Percentiles rank a stretch among this genome's conserved stretches.
These are phyloP conservation scores for Mrakia blollopis DNA, from an alignment of 768 basidiomycete species.

Conservation along the genomic window DNA sequence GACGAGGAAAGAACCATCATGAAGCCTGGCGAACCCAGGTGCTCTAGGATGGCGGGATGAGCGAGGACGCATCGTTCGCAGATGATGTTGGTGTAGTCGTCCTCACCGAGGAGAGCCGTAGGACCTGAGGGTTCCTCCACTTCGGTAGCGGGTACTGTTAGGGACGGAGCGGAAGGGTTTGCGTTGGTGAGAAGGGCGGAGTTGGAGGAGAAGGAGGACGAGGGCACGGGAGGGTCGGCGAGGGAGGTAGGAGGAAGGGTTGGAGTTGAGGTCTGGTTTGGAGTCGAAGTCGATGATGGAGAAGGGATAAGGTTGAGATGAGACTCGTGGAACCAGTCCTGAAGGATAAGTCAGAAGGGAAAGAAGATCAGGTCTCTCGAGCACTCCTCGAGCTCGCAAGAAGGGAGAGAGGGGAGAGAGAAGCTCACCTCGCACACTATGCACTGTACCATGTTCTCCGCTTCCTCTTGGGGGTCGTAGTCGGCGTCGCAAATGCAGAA, in stretches of 20 bases:
- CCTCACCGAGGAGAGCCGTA: not conserved
- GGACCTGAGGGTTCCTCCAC: not conserved
- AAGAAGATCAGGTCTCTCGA: not conserved
- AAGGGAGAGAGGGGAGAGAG: conserved; percentile 27
- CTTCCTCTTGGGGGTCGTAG: conserved; percentile 38
- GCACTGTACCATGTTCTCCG: conserved; percentile 23
- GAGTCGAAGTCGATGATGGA: not conserved
- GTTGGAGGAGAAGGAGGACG: not conserved
- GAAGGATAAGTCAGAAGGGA: conserved; percentile 13
- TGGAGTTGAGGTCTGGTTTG: not conserved
- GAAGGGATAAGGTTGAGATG: conserved; percentile 22
- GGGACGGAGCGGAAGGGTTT: not conserved
- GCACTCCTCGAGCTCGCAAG: not conserved
- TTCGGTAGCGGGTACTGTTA: not conserved
- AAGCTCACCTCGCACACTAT: not conserved
- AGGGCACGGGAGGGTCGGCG: too few relatives aligned
- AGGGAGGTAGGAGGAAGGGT: not conserved
- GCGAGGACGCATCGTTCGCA: conserved; percentile 18
- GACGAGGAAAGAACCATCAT: not conserved
- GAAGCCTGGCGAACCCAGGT: not conserved
- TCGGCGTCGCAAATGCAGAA: conserved; percentile 37
- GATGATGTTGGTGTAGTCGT: conserved; percentile 17
- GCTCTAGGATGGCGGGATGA: not conserved
- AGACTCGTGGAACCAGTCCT: conserved; percentile 38
- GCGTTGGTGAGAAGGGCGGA: not conserved